A percentile compares a stretch with the other conserved stretches of the same genome.
phyloP scores from a whole-genome alignment of 192 early-diverging fungal species.

The Geranomyces michiganensis region DNA sequence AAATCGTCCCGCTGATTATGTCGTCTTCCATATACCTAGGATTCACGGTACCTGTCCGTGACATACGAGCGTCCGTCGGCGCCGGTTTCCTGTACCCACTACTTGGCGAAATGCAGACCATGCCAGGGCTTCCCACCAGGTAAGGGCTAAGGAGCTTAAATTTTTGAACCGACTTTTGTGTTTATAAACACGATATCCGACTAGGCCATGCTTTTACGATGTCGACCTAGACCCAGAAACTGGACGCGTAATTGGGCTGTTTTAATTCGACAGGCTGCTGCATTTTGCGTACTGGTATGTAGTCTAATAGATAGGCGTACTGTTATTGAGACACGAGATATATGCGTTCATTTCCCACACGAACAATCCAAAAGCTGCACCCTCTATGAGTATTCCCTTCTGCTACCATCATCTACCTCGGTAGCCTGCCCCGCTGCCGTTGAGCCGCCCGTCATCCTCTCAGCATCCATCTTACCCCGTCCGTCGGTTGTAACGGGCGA shows the following conservation, averaged over 20 bases:
- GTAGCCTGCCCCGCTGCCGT: too few relatives aligned
- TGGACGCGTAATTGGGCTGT: conserved; percentile 84
- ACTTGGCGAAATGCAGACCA: conserved; percentile 95
- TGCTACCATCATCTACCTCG: too few relatives aligned
- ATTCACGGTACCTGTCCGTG: conserved; percentile 91
- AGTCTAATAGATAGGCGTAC: not conserved
- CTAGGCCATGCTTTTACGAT: conserved; percentile 90
- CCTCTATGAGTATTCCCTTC: too few relatives aligned
- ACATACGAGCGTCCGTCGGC: conserved; percentile 92
- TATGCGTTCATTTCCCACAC: too few relatives aligned
- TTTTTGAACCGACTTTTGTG: not conserved
- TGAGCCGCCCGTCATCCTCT: too few relatives aligned
- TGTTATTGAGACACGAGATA: too few relatives aligned
- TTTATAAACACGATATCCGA: conserved; percentile 11
- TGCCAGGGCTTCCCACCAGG: conserved; percentile 92
- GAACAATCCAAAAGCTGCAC: too few relatives aligned
- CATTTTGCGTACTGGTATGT: not conserved
- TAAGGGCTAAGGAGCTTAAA: conserved; percentile 13
- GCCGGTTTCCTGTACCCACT: conserved; percentile 98
- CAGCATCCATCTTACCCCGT: too few relatives aligned
- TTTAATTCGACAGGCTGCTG: conserved; percentile 51
- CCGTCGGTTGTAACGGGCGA: not conserved
- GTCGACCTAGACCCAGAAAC: conserved; percentile 88
- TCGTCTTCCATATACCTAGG: conserved; percentile 32
- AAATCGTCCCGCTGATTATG: not conserved